Conservation (phyloP, 1,284 basidiomycete genomes). For the Cutaneotrichosporon dermatis region DNA sequence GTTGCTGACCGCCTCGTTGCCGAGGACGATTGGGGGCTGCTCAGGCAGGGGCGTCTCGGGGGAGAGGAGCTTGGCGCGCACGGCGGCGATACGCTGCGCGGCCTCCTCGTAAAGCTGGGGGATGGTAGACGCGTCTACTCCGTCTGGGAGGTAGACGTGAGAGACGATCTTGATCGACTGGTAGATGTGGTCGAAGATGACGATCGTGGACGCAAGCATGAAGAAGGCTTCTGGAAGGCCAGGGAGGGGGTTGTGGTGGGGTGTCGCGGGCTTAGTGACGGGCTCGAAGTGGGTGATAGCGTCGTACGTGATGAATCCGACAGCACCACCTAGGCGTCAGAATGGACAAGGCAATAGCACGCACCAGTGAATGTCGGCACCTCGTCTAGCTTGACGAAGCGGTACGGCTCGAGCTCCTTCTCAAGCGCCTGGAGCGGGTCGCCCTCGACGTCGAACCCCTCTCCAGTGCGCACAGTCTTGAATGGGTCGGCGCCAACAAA, state of each 20-base stretch:
- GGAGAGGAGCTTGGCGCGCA: slow-evolving; percentile 64
- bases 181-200: slow-evolving; percentile 96
- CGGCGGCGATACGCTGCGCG: slow-evolving; percentile 66
- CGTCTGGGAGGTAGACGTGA: slow-evolving; percentile 78
- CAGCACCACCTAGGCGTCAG: slow-evolving; percentile 67
- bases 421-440: slow-evolving; percentile 85
- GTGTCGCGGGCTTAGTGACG: slow-evolving; percentile 64
- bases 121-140: slow-evolving; percentile 54
- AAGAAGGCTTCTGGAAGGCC: slow-evolving; percentile 91
- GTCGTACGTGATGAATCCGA: slow-evolving; percentile 97
- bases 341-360: too few species aligned
- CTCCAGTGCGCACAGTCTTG: slow-evolving; percentile 85
- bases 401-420: slow-evolving; percentile 77
- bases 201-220: slow-evolving; percentile 91
- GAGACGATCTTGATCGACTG: slow-evolving; percentile 93
- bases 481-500: slow-evolving; percentile 97
- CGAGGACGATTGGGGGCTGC: slow-evolving; percentile 53
- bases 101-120: slow-evolving; percentile 78
- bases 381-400: slow-evolving; percentile 86
- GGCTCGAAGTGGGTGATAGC: slow-evolving; percentile 96
- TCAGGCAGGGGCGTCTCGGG: slow-evolving; percentile 58
- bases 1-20: slow-evolving; percentile 74
- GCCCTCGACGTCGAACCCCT: slow-evolving; percentile 72
- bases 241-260: slow-evolving; percentile 65
- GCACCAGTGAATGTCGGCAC: slow-evolving; percentile 90